A percentile compares a stretch with the other conserved stretches of the same genome.
Evolutionary conservation across 2,329 filamentous ascomycete species (phyloP).

Genomic region (Stemphylium vesicarium): DNA sequence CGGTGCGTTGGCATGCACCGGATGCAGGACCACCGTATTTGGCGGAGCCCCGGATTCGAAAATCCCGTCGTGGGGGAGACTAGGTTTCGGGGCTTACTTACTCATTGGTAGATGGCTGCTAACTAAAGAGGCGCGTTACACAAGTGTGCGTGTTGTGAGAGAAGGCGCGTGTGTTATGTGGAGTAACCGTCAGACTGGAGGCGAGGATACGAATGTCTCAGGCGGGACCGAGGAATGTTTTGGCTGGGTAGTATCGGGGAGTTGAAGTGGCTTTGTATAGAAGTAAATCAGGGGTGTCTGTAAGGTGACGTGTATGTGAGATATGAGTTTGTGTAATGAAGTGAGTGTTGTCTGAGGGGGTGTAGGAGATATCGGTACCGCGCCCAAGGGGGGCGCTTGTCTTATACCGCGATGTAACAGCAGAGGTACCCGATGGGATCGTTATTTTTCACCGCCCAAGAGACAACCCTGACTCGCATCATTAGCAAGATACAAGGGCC

Average conservation of each 20-base stretch:
- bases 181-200: conserved; percentile 27
- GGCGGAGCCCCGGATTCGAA: conserved; percentile 32
- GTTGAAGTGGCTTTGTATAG: conserved; percentile 14
- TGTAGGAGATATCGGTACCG: conserved; percentile 16
- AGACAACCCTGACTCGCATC: conserved; percentile 37
- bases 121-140: conserved; percentile 24
- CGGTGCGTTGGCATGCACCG: conserved; percentile 39
- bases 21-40: conserved; percentile 20
- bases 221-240: background rate
- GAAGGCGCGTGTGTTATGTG: conserved; percentile 23
- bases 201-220: conserved; percentile 14
- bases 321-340: conserved; percentile 1
- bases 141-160: conserved; percentile 4
- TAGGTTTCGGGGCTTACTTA: conserved; percentile 42
- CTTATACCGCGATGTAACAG: conserved; percentile 30
- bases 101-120: conserved; percentile 24
- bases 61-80: conserved; percentile 24
- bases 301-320: conserved; percentile 11
- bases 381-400: conserved; percentile 25
- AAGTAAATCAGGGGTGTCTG: conserved; percentile 8
- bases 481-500: conserved; percentile 16
- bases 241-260: background rate
- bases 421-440: conserved; percentile 4
- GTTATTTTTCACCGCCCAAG: conserved; percentile 27
- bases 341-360: conserved; percentile 13